Conservation (phyloP, 805 yeast species). For the Metschnikowia reukaufii region DNA sequence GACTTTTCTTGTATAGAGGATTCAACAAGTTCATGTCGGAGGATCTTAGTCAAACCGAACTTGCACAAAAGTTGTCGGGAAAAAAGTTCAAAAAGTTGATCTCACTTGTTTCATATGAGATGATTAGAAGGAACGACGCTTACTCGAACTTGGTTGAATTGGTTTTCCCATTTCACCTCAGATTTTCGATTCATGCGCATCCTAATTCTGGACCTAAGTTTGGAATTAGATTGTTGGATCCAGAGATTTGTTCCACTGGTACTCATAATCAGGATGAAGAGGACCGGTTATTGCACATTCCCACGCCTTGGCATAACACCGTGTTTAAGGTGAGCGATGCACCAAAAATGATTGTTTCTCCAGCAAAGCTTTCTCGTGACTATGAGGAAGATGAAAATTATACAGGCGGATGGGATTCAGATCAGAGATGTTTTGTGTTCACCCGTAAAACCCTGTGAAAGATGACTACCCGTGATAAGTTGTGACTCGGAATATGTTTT, state of each 20-base stretch:
- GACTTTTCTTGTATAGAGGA: conserved; percentile 54
- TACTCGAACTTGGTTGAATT: conserved; percentile 62
- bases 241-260: conserved; percentile 46
- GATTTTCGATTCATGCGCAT: conserved; percentile 64
- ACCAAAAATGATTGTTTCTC: conserved; percentile 21
- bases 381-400: conserved; percentile 15
- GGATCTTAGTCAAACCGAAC: conserved; percentile 48
- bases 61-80: conserved; percentile 39
- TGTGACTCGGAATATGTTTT: neutral
- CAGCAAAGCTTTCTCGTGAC: conserved; percentile 13
- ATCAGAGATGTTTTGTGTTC: conserved; percentile 15
- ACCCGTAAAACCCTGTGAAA: conserved; percentile 4
- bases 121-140: conserved; percentile 62
- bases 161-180: conserved; percentile 57
- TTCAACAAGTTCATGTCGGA: conserved; percentile 61
- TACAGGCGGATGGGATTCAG: conserved; percentile 21
- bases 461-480: neutral
- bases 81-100: conserved; percentile 51
- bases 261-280: conserved; percentile 42
- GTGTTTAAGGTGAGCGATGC: conserved; percentile 44
- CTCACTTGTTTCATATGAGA: conserved; percentile 58
- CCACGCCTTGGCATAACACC: conserved; percentile 67
- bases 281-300: conserved; percentile 55
- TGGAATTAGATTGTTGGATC: conserved; percentile 50
- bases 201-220: conserved; percentile 59